Percentiles rank a stretch among this genome's conserved stretches.
Evolutionary conservation across 179 eudicot species (phyloP).

Genomic region (Amaranthus tricolor): DNA sequence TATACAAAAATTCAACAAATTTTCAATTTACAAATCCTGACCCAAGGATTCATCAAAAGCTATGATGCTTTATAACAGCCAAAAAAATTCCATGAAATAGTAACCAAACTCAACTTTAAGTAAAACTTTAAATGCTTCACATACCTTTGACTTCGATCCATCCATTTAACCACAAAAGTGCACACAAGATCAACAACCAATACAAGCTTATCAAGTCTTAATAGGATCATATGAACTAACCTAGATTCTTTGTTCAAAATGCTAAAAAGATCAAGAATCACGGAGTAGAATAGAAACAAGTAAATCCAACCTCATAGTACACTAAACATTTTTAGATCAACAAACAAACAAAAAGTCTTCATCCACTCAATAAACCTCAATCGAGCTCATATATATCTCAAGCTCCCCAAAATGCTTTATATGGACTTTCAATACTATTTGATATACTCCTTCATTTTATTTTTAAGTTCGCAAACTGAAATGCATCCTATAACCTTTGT

Average conservation of each 20-base stretch:
- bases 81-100: background rate
- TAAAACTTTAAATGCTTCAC: background rate
- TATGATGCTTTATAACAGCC: background rate
- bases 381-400: background rate
- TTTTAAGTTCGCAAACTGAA: background rate
- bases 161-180: background rate
- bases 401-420: background rate
- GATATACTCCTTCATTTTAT: no score
- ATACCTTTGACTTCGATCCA: background rate
- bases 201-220: background rate
- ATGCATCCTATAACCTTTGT: background rate
- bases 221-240: background rate
- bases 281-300: background rate
- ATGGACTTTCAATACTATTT: background rate
- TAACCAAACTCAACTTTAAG: background rate
- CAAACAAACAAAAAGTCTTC: background rate
- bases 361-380: background rate
- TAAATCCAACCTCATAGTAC: background rate
- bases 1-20: no score
- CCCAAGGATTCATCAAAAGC: background rate
- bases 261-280: background rate
- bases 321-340: background rate
- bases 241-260: background rate
- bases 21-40: background rate
- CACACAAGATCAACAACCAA: background rate